These are phyloP conservation scores for Berberis thunbergii DNA, from an alignment of 164 flowering plant species.

Conservation along the genomic window DNA sequence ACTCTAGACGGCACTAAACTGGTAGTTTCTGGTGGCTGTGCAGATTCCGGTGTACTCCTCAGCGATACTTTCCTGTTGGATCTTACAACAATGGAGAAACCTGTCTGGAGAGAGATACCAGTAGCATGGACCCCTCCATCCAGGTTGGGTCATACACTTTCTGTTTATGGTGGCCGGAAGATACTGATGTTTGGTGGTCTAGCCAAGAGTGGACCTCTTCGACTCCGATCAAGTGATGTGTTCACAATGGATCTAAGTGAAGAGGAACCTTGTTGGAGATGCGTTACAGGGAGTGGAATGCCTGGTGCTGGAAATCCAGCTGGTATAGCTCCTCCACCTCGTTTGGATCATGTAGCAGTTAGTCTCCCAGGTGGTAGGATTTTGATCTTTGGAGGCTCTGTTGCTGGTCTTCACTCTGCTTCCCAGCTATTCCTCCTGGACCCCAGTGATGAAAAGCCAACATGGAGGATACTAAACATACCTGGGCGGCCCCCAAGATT, in stretches of 20 bases:
- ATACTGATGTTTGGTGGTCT: conserved; percentile 92
- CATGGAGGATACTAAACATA: conserved; percentile 87
- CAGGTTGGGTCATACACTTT: conserved; percentile 75
- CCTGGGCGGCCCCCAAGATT: conserved; percentile 84
- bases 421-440: conserved; percentile 79
- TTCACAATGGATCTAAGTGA: conserved; percentile 84
- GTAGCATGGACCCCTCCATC: conserved; percentile 88
- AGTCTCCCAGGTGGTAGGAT: conserved; percentile 89
- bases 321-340: conserved; percentile 83
- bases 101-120: conserved; percentile 86
- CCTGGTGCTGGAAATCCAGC: conserved; percentile 90
- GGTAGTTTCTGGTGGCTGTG: conserved; percentile 93
- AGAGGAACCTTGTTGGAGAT: conserved; percentile 86
- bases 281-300: conserved; percentile 84
- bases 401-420: conserved; percentile 91
- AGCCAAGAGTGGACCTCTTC: conserved; percentile 85
- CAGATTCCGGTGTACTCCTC: conserved; percentile 88
- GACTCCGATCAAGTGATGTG: conserved; percentile 84
- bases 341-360: conserved; percentile 92
- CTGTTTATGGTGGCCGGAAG: conserved; percentile 82
- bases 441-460: conserved; percentile 90
- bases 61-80: conserved; percentile 86
- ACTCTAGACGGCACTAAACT: conserved; percentile 88
- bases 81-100: conserved; percentile 77
- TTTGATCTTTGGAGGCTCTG: conserved; percentile 89